phyloP scores from a whole-genome alignment of 2,329 filamentous ascomycete species.

The Metarhizium rileyi region DNA sequence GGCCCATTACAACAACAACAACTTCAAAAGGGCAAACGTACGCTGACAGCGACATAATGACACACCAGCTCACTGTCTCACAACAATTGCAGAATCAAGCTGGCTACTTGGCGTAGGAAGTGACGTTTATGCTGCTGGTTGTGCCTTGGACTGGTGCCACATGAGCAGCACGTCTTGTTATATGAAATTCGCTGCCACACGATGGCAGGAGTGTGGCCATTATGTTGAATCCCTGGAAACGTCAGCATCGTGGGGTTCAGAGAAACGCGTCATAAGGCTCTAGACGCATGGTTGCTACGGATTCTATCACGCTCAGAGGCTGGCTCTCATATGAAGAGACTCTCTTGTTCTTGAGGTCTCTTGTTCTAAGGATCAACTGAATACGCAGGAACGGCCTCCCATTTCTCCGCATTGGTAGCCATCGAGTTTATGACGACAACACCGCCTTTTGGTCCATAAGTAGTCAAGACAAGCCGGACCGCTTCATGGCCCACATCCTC shows the following conservation, averaged over 20 bases:
- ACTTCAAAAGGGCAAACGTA: slow-evolving; percentile 49
- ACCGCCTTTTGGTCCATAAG: background rate
- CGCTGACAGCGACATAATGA: slow-evolving; percentile 46
- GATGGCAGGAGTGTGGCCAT: slow-evolving; percentile 46
- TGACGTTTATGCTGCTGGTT: background rate
- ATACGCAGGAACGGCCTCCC: no score
- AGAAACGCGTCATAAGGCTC: no score
- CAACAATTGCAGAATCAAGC: slow-evolving; percentile 32
- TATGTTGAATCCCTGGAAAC: no score
- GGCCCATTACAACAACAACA: slow-evolving; percentile 41
- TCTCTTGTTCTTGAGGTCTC: no score
- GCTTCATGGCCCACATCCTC: background rate
- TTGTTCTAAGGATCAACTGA: no score
- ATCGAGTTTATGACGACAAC: no score
- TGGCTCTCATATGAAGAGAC: no score
- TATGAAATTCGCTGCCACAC: slow-evolving; percentile 33
- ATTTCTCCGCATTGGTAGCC: no score
- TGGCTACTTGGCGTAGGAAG: slow-evolving; percentile 32
- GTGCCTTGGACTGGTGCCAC: slow-evolving; percentile 1
- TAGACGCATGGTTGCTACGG: no score
- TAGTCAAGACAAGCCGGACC: background rate
- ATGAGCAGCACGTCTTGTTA: slow-evolving; percentile 28
- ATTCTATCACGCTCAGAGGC: no score
- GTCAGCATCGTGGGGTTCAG: no score
- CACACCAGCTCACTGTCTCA: slow-evolving; percentile 43